phyloP scores from a whole-genome alignment of 1,284 basidiomycete genomes.

The Cutaneotrichosporon cavernicola region DNA sequence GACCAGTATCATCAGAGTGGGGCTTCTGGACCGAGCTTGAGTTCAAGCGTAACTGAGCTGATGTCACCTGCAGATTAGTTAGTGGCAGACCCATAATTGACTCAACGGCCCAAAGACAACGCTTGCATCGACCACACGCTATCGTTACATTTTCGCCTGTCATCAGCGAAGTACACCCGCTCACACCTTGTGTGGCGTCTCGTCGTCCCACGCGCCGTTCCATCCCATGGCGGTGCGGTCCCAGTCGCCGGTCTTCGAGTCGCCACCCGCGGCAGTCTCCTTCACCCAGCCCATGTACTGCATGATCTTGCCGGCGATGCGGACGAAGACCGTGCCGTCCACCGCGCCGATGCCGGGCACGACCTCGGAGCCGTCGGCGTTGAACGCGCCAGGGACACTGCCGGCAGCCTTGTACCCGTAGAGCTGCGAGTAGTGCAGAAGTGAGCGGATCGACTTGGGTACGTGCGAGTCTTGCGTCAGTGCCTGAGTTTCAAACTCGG shows the following conservation, averaged over 20 bases:
- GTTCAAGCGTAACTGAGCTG: neutral
- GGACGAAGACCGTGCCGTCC: conserved; percentile 65
- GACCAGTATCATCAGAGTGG: neutral
- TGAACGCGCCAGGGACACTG: conserved; percentile 54
- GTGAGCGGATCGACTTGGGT: conserved; percentile 61
- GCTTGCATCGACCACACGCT: neutral
- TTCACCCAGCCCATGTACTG: conserved; percentile 63
- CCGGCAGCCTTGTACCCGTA: conserved; percentile 58
- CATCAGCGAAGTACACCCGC: neutral
- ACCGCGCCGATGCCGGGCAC: conserved; percentile 54
- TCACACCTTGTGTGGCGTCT: conserved; percentile 1
- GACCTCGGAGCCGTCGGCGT: conserved; percentile 43
- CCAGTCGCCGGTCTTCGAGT: conserved; percentile 54
- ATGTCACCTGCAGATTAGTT: no score
- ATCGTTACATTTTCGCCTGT: neutral
- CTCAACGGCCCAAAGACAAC: neutral
- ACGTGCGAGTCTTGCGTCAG: conserved; percentile 60
- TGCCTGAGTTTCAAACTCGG: no score
- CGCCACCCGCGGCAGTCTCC: conserved; percentile 52
- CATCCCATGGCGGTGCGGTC: conserved; percentile 65
- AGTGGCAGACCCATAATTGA: no score
- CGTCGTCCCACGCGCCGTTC: conserved; percentile 64
- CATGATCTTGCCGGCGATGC: conserved; percentile 65
- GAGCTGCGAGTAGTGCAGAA: conserved; percentile 59
- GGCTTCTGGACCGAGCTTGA: neutral